phyloP scores from a whole-genome alignment of 352 stramenopile species.

The Stramenopiles sp. region DNA sequence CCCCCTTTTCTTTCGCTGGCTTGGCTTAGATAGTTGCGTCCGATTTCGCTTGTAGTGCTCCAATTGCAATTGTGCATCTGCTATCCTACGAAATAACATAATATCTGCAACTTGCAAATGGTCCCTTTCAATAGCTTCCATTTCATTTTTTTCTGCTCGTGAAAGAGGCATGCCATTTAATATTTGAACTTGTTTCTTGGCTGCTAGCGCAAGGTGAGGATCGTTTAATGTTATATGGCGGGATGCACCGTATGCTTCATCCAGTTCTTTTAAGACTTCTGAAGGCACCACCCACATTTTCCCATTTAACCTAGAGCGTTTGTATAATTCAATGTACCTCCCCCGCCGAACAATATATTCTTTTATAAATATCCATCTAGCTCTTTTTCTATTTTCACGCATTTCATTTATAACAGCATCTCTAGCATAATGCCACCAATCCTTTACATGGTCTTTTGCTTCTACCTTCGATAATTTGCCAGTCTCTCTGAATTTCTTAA shows the following conservation, averaged over 20 bases:
- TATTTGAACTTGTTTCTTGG: neutral
- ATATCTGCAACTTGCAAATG: neutral
- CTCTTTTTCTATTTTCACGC: neutral
- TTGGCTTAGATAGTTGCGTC: neutral
- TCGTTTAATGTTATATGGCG: neutral
- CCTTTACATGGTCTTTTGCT: too few species aligned
- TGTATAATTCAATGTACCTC: neutral
- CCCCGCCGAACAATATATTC: neutral
- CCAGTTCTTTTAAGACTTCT: neutral
- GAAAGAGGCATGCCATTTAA: neutral
- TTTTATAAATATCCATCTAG: neutral
- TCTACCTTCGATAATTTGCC: neutral
- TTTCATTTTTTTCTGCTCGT: neutral
- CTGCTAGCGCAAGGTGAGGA: neutral
- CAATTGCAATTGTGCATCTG: neutral
- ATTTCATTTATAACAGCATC: neutral
- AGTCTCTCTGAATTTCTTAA: neutral
- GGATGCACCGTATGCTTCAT: neutral
- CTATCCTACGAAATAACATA: neutral
- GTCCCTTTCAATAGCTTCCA: neutral
- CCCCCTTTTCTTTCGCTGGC: too few species aligned
- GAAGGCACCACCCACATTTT: neutral
- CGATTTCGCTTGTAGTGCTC: neutral
- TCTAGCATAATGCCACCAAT: neutral
- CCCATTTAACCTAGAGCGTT: neutral